Evolutionary conservation across 805 yeast species (phyloP).

Genomic region (Wickerhamomyces chaumierensis): DNA sequence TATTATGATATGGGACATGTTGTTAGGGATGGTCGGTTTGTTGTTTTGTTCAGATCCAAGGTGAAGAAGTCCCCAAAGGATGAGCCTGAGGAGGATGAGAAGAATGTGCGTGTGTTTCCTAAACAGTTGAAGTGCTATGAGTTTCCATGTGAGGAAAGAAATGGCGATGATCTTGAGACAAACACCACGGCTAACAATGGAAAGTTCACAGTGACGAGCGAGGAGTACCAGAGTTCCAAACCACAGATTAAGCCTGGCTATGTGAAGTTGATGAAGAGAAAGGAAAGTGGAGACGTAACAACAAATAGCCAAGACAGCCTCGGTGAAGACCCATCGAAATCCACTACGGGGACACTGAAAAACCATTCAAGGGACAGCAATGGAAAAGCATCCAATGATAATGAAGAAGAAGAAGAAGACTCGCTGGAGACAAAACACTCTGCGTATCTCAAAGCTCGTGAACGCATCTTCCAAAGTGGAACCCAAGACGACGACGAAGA

Average conservation of each 20-base stretch:
- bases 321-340: too few species aligned
- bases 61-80: neutral
- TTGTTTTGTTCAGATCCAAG: neutral
- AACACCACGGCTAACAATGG: too few species aligned
- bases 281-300: neutral
- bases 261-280: neutral
- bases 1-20: conserved; percentile 53
- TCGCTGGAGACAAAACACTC: conserved; percentile 31
- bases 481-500: conserved; percentile 18
- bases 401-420: conserved; percentile 12
- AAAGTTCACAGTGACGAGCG: neutral
- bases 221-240: too few species aligned
- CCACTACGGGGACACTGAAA: conserved; percentile 1
- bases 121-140: neutral
- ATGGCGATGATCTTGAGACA: too few species aligned
- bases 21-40: neutral
- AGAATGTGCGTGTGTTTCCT: neutral
- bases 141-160: too few species aligned
- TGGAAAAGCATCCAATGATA: conserved; percentile 1
- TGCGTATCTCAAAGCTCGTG: conserved; percentile 28
- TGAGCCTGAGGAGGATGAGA: too few species aligned
- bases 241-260: neutral
- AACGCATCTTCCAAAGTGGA: conserved; percentile 23
- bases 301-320: too few species aligned
- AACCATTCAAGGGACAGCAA: too few species aligned